phyloP scores from a whole-genome alignment of 2,329 filamentous ascomycete species.

The Dryadomyces sulphureus region DNA sequence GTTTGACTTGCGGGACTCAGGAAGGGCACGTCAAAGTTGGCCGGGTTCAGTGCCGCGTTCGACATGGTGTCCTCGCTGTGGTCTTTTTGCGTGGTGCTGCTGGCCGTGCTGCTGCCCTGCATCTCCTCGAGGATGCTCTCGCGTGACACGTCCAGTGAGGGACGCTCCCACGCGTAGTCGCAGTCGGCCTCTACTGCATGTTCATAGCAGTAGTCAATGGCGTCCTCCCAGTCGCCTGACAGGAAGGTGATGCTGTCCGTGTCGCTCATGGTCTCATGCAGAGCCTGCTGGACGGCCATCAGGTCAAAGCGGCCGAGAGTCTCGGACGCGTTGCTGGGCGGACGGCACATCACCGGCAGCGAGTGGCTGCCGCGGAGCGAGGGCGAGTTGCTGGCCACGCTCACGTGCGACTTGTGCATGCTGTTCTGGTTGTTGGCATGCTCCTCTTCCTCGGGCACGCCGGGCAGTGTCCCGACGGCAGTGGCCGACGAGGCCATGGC shows the following conservation, averaged over 20 bases:
- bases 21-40: constrained; percentile 27
- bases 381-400: constrained; percentile 30
- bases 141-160: constrained; percentile 32
- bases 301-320: constrained; percentile 32
- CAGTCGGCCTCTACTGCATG: constrained; percentile 53
- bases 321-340: constrained; percentile 33
- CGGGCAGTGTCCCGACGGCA: constrained; percentile 32
- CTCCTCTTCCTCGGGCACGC: constrained; percentile 51
- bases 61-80: constrained; percentile 2
- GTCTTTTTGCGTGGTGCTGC: constrained; percentile 1
- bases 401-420: constrained; percentile 23
- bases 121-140: constrained; percentile 16
- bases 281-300: constrained; percentile 20
- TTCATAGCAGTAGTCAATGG: constrained; percentile 58
- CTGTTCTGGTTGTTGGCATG: constrained; percentile 20
- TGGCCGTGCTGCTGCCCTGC: constrained; percentile 6
- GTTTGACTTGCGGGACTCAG: constrained; percentile 34
- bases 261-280: constrained; percentile 15
- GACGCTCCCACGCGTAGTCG: constrained; percentile 49
- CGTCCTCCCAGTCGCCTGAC: constrained; percentile 47
- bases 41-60: constrained; percentile 17
- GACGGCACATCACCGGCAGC: constrained; percentile 34
- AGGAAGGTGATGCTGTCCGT: constrained; percentile 15
- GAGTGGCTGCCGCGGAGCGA: constrained; percentile 41
- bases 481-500: constrained; percentile 6